Evolutionary conservation across 805 yeast genomes (phyloP).

Genomic region (Wickerhamomyces xylosicus): DNA sequence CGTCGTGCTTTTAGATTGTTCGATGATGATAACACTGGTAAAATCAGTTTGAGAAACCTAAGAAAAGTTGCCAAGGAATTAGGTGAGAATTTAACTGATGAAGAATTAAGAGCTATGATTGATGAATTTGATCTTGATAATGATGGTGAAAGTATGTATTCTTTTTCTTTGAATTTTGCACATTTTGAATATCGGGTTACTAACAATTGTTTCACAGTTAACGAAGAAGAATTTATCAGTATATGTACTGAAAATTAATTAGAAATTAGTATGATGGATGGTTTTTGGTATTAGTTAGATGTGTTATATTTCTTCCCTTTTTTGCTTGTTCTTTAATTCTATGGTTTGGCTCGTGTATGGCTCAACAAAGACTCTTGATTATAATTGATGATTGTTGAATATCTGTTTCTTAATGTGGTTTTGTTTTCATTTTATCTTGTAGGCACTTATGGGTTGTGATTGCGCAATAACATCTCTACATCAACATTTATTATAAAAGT

Average conservation of each 20-base stretch:
- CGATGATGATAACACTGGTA: conserved; percentile 84
- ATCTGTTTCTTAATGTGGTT: too few relatives aligned
- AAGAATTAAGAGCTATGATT: conserved; percentile 92
- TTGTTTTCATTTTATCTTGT: too few relatives aligned
- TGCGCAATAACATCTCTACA: too few relatives aligned
- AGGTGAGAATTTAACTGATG: conserved; percentile 88
- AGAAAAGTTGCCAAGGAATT: conserved; percentile 86
- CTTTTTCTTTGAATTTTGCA: conserved; percentile 17
- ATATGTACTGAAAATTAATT: conserved; percentile 64
- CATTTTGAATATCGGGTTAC: conserved; percentile 16
- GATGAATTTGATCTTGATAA: conserved; percentile 95
- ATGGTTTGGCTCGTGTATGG: too few relatives aligned
- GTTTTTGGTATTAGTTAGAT: too few relatives aligned
- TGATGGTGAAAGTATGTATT: conserved; percentile 62
- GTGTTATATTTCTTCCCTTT: too few relatives aligned
- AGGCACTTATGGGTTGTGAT: too few relatives aligned
- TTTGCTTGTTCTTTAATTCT: too few relatives aligned
- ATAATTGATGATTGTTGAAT: too few relatives aligned
- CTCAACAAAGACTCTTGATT: too few relatives aligned
- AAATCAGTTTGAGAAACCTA: conserved; percentile 70
- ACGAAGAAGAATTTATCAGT: conserved; percentile 82
- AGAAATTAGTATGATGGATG: too few relatives aligned
- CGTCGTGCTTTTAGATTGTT: conserved; percentile 81
- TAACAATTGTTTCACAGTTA: conserved; percentile 23
- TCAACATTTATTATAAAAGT: too few relatives aligned